Evolutionary conservation across 1,139 yeast species (phyloP), one percentile per base, ranked within the genome.

Genomic region (Candida anutae): DNA sequence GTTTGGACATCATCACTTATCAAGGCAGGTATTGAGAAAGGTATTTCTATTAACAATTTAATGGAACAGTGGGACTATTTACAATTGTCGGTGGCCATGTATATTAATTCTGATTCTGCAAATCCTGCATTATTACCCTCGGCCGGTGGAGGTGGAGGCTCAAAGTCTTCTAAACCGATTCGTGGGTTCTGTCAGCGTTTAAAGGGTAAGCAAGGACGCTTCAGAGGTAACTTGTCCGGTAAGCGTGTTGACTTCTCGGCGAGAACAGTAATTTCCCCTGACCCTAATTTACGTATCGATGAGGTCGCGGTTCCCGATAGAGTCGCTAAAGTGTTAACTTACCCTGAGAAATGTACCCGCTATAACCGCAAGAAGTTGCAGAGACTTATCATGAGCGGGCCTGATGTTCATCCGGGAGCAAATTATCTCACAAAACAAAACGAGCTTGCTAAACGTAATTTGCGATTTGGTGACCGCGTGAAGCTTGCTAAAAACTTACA

Each of bases 1-100:
- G 97, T 88, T 15, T 88, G 95, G 93, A 87, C 95, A 1, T 81
- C 94, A 10, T 79, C 95, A 2, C 69, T 87, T 54, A 93, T 93
- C 42, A 73, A 87, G 41, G 95, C 95, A 0, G 98, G 97, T 34
- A 74, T 93, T 27, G 95, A 87, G 41, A 87, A 87, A 53, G 98
- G 98, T 32, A 84, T 90, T 40, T 76, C 96, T 9, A 77, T 93
- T 45, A 82, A 84, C 38, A 83, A 85, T 44, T 67, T 93, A 53
- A 87, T 90, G 95, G 98, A 90, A 49, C 97, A 90, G 48, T 93
- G 99, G 99, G 99, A 93, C 48, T 90, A 84, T 50, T 61, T 93
- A 40, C 98, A 93, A 55, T 65, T 90, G 33, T 84, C 95, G 1
- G 88, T 93, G 30, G 99, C 98, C 24, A 83, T 93, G 84, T 93